phyloP scores from a whole-genome alignment of 176 grass and related monocot genomes.

The Pontederia crassipes region DNA sequence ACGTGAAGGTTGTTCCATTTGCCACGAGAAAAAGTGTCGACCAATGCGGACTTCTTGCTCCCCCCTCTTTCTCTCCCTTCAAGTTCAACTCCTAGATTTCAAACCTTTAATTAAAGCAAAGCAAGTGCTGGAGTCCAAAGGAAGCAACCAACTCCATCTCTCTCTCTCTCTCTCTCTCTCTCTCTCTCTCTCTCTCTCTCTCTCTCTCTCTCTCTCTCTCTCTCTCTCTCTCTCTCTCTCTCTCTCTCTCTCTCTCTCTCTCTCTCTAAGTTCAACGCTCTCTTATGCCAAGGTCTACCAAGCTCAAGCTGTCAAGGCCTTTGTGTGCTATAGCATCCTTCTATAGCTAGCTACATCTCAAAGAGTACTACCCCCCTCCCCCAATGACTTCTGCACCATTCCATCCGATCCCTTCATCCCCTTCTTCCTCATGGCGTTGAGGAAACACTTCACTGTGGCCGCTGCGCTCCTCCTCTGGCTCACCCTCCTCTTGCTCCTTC shows the following conservation, averaged over 20 bases:
- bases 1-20: conserved; percentile 28
- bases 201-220: conserved; percentile 9
- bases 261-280: conserved; percentile 5
- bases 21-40: conserved; percentile 14
- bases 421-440: conserved; percentile 44
- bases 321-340: conserved; percentile 18
- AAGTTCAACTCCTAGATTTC: conserved; percentile 8
- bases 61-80: background rate
- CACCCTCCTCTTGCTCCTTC: conserved; percentile 44
- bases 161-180: conserved; percentile 3
- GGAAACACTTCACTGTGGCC: conserved; percentile 14
- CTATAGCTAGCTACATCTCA: conserved; percentile 4
- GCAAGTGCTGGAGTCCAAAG: conserved; percentile 42
- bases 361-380: conserved; percentile 13
- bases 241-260: conserved; percentile 5
- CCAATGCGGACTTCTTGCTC: conserved; percentile 21
- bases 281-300: conserved; percentile 7
- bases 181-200: conserved; percentile 10
- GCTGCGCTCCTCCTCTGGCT: conserved; percentile 41
- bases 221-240: conserved; percentile 10
- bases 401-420: background rate
- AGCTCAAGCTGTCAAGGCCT: conserved; percentile 32
- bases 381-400: conserved; percentile 23
- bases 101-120: conserved; percentile 10
- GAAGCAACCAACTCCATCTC: conserved; percentile 38